Conservation (phyloP, 2,329 filamentous ascomycete species). For the Cladosporium halotolerans region DNA sequence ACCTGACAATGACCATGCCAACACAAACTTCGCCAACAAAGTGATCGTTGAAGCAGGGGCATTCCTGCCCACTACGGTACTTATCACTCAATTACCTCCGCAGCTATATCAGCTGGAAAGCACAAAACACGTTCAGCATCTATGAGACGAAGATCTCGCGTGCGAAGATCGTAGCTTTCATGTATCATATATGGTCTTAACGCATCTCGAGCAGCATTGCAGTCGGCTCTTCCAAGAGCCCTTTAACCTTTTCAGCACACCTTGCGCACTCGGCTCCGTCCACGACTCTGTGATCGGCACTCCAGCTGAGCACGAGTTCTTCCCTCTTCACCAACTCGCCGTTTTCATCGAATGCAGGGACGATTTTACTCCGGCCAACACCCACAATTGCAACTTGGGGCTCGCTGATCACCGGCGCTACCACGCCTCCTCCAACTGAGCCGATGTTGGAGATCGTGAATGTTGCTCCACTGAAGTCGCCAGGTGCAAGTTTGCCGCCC, state of each 20-base stretch:
- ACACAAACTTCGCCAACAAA: too few relatives aligned
- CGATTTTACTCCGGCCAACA: conserved; percentile 69
- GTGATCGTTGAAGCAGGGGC: not conserved
- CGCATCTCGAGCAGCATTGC: conserved; percentile 77
- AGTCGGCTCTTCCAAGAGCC: conserved; percentile 76
- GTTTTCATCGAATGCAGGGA: conserved; percentile 66
- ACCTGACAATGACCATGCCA: too few relatives aligned
- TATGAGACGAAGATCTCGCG: too few relatives aligned
- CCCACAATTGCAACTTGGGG: conserved; percentile 89
- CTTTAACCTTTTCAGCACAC: conserved; percentile 74
- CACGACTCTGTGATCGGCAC: conserved; percentile 86
- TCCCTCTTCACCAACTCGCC: conserved; percentile 64
- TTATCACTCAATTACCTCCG: too few relatives aligned
- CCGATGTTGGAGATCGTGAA: conserved; percentile 97
- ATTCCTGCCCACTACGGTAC: not conserved
- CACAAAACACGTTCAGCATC: too few relatives aligned
- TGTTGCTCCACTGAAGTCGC: conserved; percentile 77
- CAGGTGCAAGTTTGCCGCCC: conserved; percentile 65
- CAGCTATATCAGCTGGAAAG: too few relatives aligned
- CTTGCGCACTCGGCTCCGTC: conserved; percentile 93
- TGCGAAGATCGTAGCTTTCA: not conserved
- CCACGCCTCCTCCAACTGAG: conserved; percentile 85
- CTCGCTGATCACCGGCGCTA: conserved; percentile 84
- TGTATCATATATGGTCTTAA: conserved; percentile 34
- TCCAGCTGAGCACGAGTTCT: conserved; percentile 90